phyloP scores from a whole-genome alignment of 2,329 filamentous ascomycete species.

The Huntiella bhutanensis region DNA sequence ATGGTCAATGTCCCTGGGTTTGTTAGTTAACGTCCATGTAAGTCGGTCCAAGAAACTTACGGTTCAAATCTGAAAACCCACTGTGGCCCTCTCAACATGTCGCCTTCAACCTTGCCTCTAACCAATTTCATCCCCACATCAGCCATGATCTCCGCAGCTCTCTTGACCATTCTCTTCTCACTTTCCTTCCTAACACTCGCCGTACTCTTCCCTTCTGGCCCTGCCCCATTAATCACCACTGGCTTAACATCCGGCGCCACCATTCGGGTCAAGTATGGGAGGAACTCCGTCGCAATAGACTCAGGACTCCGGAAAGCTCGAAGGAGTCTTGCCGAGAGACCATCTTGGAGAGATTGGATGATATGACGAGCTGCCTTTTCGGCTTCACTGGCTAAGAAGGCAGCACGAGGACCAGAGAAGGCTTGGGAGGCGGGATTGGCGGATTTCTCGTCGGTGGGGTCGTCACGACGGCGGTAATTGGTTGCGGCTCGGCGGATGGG shows the following conservation, averaged over 20 bases:
- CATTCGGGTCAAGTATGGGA: constrained; percentile 70
- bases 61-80: constrained; percentile 95
- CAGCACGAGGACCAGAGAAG: constrained; percentile 65
- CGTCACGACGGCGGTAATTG: constrained; percentile 22
- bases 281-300: constrained; percentile 59
- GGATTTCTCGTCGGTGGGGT: constrained; percentile 24
- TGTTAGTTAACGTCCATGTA: constrained; percentile 10
- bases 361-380: constrained; percentile 59
- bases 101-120: constrained; percentile 57
- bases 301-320: constrained; percentile 64
- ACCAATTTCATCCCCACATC: constrained; percentile 68
- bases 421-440: constrained; percentile 37
- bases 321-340: constrained; percentile 50
- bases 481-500: constrained; percentile 31
- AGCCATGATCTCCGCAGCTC: constrained; percentile 66
- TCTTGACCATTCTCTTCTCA: constrained; percentile 62
- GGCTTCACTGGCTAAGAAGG: constrained; percentile 64
- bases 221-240: constrained; percentile 53
- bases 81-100: constrained; percentile 40
- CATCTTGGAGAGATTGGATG: constrained; percentile 53
- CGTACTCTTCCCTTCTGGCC: constrained; percentile 42
- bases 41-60: constrained; percentile 29
- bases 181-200: constrained; percentile 77
- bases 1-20: constrained; percentile 47
- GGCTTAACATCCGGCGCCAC: constrained; percentile 82